These are phyloP conservation scores for Didymella pinodella DNA, from an alignment of 2,329 filamentous ascomycete genomes.

Conservation along the genomic window DNA sequence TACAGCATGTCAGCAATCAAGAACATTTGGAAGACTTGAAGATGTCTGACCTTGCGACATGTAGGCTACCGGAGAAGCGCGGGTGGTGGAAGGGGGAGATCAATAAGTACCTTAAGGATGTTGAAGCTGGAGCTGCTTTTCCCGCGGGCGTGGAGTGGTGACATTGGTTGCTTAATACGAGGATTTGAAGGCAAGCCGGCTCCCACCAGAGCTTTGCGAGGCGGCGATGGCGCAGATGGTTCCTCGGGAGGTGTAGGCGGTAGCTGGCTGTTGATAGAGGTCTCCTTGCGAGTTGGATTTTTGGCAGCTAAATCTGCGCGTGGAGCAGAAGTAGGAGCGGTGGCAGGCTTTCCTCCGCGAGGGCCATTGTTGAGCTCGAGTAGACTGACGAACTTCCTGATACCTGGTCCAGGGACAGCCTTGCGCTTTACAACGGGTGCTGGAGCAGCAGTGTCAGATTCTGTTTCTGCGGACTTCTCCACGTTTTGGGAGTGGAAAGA, in stretches of 20 bases:
- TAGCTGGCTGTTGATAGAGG: constrained; percentile 22
- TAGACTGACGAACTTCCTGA: constrained; percentile 41
- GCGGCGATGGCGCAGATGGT: constrained; percentile 22
- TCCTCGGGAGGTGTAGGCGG: constrained; percentile 46
- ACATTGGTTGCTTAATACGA: constrained; percentile 31
- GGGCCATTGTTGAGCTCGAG: constrained; percentile 41
- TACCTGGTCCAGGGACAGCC: constrained; percentile 28
- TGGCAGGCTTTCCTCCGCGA: constrained; percentile 39
- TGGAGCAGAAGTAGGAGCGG: constrained; percentile 31
- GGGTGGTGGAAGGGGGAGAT: constrained; percentile 34
- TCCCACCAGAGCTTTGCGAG: constrained; percentile 35
- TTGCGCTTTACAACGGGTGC: constrained; percentile 39
- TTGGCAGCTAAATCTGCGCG: constrained; percentile 22
- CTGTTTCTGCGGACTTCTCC: constrained; percentile 1
- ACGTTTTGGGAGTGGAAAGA: constrained; percentile 39
- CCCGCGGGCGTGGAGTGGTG: constrained; percentile 43
- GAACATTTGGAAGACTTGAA: not conserved
- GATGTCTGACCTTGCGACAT: constrained; percentile 10
- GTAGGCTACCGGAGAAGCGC: constrained; percentile 31
- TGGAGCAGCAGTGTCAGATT: constrained; percentile 15
- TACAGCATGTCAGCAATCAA: not conserved
- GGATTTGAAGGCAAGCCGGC: constrained; percentile 44
- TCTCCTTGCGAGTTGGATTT: constrained; percentile 2
- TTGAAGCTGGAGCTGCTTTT: constrained; percentile 51
- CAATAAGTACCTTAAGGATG: constrained; percentile 47